Evolutionary conservation across 352 stramenopile species (phyloP), one percentile per base, ranked within the genome.

Genomic region (Blastocystis sp.): DNA sequence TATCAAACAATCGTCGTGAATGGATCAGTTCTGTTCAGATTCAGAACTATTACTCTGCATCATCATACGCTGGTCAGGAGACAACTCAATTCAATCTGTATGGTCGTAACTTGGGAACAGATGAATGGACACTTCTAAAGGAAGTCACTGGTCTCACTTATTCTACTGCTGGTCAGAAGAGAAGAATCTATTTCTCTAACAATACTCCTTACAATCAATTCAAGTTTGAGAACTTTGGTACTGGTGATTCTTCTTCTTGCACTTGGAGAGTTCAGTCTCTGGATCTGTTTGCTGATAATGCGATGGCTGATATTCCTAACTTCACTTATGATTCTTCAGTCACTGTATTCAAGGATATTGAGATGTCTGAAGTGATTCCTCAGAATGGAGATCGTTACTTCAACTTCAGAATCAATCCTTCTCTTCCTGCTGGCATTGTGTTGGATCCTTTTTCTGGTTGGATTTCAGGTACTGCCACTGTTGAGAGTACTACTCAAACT

Each of bases 351-450:
- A 29, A 52, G 54, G 24, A 83, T 56, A 83, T 83, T 54, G 71
- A 87, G 65, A 37, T 87, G 16, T n/a, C 51, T 14, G 59, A 74
- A 39, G 29, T 87, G 16, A 74, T 74, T 42, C 77, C 77, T 1
- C 6, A 71, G 24, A 51, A 39, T 1, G 37, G 24, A 32, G 43
- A 37, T n/a, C 9, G 16, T 29, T 87, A 51, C 29, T 35, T 19
- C n/a, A 37, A 77, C 14, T 58, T 75, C 43, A 54, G 16, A 19
- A 32, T 87, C 21, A 24, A 19, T 12, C 77, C 77, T 11, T 14
- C 7, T 21, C n/a, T 87, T 2, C 77, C 77, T 24, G 49, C 29
- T 9, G 77, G 77, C n/a, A 24, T 87, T 16, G 21, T 27, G 24
- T 32, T 87, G 0, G 65, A 87, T 42, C 6, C 16, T n/a, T 46